These are phyloP conservation scores for Verbena officinalis DNA, from an alignment of 257 asterid species.

Conservation along the genomic window DNA sequence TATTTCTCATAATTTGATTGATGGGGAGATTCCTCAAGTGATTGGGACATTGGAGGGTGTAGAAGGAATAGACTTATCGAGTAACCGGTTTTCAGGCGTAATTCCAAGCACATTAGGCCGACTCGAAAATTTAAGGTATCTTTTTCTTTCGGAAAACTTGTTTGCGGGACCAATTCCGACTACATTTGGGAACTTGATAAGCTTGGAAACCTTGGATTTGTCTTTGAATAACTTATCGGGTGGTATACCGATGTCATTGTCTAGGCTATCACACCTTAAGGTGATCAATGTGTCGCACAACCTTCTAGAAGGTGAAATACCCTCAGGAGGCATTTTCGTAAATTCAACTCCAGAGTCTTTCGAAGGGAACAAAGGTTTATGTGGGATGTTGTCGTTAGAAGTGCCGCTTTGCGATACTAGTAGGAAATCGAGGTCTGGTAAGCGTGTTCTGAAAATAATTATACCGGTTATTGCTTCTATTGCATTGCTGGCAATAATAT, in stretches of 20 bases:
- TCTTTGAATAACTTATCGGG: conserved; percentile 41
- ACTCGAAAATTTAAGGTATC: conserved; percentile 27
- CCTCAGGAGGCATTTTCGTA: conserved; percentile 38
- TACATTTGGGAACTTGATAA: conserved; percentile 39
- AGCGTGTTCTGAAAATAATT: conserved; percentile 8
- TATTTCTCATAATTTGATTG: conserved; percentile 36
- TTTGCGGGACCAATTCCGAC: conserved; percentile 44
- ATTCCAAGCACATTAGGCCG: conserved; percentile 41
- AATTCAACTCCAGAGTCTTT: conserved; percentile 36
- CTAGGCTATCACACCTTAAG: conserved; percentile 25
- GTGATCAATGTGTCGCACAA: conserved; percentile 40
- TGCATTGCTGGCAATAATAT: neutral
- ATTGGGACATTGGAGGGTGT: conserved; percentile 31
- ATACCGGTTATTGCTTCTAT: conserved; percentile 28
- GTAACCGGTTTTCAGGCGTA: conserved; percentile 34
- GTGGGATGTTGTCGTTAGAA: conserved; percentile 29
- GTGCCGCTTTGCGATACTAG: conserved; percentile 19
- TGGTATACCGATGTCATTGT: conserved; percentile 35
- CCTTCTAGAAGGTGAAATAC: conserved; percentile 42
- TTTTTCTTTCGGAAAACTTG: conserved; percentile 39
- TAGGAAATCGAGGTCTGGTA: conserved; percentile 11
- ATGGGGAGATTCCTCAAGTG: conserved; percentile 39
- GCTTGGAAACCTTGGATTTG: conserved; percentile 39
- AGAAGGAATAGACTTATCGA: conserved; percentile 40
- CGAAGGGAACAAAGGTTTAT: conserved; percentile 31